Base-by-base conservation (phyloP, 192 early-diverging fungal genomes). In the Mortierella alpina region DNA sequence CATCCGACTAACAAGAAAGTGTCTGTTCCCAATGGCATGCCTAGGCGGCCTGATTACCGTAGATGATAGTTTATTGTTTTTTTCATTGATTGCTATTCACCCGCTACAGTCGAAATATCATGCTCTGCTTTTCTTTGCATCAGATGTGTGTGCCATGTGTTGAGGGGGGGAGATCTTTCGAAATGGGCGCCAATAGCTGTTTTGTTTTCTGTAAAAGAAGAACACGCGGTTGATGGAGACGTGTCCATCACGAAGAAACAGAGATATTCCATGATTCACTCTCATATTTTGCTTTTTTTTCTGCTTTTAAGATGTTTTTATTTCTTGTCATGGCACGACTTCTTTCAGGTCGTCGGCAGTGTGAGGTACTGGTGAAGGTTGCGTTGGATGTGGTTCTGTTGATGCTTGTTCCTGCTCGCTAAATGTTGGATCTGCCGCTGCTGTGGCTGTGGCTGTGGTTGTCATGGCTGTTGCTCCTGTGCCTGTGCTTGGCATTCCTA, bases 21-120 rank as follows among this genome's bases (percentile, higher is more conserved):
- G 0, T 1, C 31, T 22, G 39, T 69, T 42, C 68, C 68, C 1
- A 48, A 60, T 46, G 66, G 66, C 44, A 68, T 45, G 66, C 66
- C 54, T 39, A 10, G 9, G 5, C 64, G 52, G 13, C 42, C 9
- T 13, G 49, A 4, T 9, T n/a, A 31, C 40, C 22, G 57, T 7
- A 7, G 10, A 59, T 41, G 7, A 22, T 6, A 18, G 15, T 18
- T 55, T 55, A 18, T 55, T 18, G 11, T 55, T 17, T 55, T 55
- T 55, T 10, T 14, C 48, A 10, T n/a, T n/a, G n/a, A n/a, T n/a
- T n/a, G n/a, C 31, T 31, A 2, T 2, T 31, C 31, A 31, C 1
- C 31, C 3, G 1, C 31, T 31, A 31, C 31, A 31, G 31, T 31
- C 31, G 31, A 31, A 31, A 31, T 31, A 31, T 31, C 31, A 31